Percentiles rank a stretch among this genome's conserved stretches.
phyloP scores from a whole-genome alignment of 345 rosid species.

The Litchi chinensis region DNA sequence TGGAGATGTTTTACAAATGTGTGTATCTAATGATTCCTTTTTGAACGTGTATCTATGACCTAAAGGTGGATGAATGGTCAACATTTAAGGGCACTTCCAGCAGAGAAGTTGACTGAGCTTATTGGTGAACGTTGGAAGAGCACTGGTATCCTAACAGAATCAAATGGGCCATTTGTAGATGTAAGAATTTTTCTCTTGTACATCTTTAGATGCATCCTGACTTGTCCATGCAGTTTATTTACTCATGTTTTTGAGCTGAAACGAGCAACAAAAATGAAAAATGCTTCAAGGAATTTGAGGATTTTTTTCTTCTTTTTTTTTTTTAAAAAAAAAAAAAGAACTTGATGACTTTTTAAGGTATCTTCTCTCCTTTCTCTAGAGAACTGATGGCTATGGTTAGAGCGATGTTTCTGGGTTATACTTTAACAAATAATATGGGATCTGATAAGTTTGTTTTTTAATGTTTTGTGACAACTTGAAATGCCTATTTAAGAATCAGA shows the following conservation, averaged over 20 bases:
- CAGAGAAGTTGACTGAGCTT: slow-evolving; percentile 56
- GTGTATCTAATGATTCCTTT: slow-evolving; percentile 23
- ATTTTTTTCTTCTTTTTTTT: too few species aligned
- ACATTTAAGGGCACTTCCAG: slow-evolving; percentile 71
- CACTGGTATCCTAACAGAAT: slow-evolving; percentile 57
- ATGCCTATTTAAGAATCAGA: background rate
- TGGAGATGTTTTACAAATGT: slow-evolving; percentile 2
- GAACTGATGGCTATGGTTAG: background rate
- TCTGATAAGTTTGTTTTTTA: too few species aligned
- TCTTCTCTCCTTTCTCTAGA: slow-evolving; percentile 2
- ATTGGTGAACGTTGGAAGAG: slow-evolving; percentile 89
- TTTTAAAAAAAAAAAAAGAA: too few species aligned
- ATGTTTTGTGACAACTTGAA: background rate
- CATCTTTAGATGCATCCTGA: background rate
- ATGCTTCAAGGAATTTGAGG: background rate
- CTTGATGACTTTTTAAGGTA: too few species aligned
- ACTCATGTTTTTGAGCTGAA: background rate
- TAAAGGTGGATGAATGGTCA: slow-evolving; percentile 99
- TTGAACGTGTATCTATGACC: slow-evolving; percentile 13
- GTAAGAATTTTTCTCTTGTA: slow-evolving; percentile 40
- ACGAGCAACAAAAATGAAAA: background rate
- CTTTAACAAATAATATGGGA: background rate
- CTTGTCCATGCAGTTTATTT: background rate
- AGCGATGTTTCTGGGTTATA: background rate
- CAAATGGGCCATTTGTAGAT: slow-evolving; percentile 68